Evolutionary conservation across 2,329 filamentous ascomycete genomes (phyloP), one percentile per base, ranked within the genome.

Genomic region (Esteya vermicola): DNA sequence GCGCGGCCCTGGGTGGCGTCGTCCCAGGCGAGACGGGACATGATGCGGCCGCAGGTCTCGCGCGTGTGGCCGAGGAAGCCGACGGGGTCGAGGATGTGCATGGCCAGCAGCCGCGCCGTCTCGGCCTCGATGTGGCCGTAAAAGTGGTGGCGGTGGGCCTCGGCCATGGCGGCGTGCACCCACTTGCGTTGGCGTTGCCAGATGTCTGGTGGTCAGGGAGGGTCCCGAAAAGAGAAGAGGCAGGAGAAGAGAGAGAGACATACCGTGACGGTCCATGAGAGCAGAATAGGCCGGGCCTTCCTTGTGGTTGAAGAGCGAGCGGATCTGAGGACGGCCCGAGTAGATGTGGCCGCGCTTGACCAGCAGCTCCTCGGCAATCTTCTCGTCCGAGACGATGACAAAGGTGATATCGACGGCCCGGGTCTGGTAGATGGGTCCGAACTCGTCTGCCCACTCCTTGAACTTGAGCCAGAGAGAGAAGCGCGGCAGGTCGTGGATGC

Each of bases 131-230:
- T 59, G 46, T 68, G 63, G 4, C 66, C 66, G 47, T 65, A 66
- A 48, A 68, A 70, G 46, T 56, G 55, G 44, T 57, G 50, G 44
- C 47, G 51, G 48, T 58, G 53, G 4, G 57, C 52, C 40, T 58
- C 56, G 20, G 52, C 53, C 57, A 59, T 57, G 47, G 66, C 65
- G 9, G 66, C 62, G 44, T 70, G 66, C 12, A 65, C 59, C 66
- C 65, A 70, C 52, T 67, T 69, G 19, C 66, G 59, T 46, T 70
- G 66, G 6, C 53, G 55, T 27, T 58, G 63, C 66, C 66, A 70
- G 32, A 51, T 61, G 21, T 68, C 65, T 67, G 9, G 39, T 36
- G 42, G 13, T 4, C 6, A 4, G 13, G 14, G 22, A 7, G 3
- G 14, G 4, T 9, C 6, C 4, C n/a, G 12, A 28, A 3, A 39